Base-by-base conservation (phyloP, 805 yeast genomes). In the Candida verbasci region DNA sequence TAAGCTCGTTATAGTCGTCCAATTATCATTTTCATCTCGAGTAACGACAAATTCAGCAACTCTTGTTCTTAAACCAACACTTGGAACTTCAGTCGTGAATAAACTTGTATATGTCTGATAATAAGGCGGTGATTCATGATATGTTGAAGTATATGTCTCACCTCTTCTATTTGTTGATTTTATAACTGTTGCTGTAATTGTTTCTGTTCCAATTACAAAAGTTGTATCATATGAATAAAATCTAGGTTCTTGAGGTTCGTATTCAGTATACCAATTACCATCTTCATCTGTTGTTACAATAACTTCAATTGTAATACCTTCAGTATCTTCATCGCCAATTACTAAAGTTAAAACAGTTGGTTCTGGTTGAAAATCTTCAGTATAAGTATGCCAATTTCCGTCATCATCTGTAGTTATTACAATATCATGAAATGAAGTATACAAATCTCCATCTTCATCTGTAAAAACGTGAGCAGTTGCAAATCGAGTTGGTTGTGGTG, bases 121-220 rank as follows among this genome's bases (percentile, higher is more conserved):
- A 58, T 38, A 41, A 59, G 36, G 38, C 39, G 14, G 18, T n/a
- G 10, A 38, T 24, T 8, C 16, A 85, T 87, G 3, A 61, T 64
- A 23, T 43, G 14, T 12, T 7, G 22, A 17, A 17, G 10, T 55
- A 54, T 35, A 37, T 43, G 16, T 37, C 62, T 28, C 70, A 73
- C 37, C 64, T 85, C 34, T 58, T 74, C 29, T 86, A 95, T 95
- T 69, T 73, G 12, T 66, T 83, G 8, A 64, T 81, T 38, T 74
- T 76, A 29, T 64, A 68, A 42, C 58, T 58, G 26, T 70, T 79
- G 7, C 50, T 84, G 3, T 43, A 47, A 10, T 72, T 79, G 78
- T 72, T 74, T 40, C 50, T 55, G 23, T 65, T 65, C 10, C 80
- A 76, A 44, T 47, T 67, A 32, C 42, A 37, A 11, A 29, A 42